Conservation (phyloP, 495 filamentous ascomycete genomes). For the Trypethelium eluteriae region DNA sequence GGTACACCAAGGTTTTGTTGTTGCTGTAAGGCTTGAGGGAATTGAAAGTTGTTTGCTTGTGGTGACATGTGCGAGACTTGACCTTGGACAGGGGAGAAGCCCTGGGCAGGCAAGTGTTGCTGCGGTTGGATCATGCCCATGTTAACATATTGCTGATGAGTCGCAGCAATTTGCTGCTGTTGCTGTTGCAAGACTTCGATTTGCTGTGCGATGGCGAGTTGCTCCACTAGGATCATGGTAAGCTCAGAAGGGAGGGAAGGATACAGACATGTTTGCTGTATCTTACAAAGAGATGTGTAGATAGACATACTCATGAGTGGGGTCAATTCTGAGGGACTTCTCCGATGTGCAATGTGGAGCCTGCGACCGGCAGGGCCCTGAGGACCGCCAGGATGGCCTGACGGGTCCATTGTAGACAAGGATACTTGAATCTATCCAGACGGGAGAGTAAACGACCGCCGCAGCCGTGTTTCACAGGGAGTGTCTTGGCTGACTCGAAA, state of each 20-base stretch:
- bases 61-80: conserved; percentile 70
- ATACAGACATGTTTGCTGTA: background rate
- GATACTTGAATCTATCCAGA: background rate
- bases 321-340: conserved; percentile 95
- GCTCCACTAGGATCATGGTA: conserved; percentile 58
- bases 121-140: conserved; percentile 86
- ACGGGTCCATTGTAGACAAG: conserved; percentile 67
- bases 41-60: conserved; percentile 79
- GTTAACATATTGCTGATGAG: conserved; percentile 93
- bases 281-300: conserved; percentile 13
- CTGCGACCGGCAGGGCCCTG: conserved; percentile 74
- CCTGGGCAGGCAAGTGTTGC: conserved; percentile 61
- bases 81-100: conserved; percentile 62
- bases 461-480: conserved; percentile 9
- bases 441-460: background rate
- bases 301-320: conserved; percentile 89
- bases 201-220: conserved; percentile 97
- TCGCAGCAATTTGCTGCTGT: conserved; percentile 93
- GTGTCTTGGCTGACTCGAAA: background rate
- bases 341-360: conserved; percentile 93
- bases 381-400: conserved; percentile 65
- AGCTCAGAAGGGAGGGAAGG: background rate
- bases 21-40: conserved; percentile 51
- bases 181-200: conserved; percentile 97
- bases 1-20: conserved; percentile 59